Conservation (phyloP, 768 basidiomycete species). For the Lenzites betulinus region DNA sequence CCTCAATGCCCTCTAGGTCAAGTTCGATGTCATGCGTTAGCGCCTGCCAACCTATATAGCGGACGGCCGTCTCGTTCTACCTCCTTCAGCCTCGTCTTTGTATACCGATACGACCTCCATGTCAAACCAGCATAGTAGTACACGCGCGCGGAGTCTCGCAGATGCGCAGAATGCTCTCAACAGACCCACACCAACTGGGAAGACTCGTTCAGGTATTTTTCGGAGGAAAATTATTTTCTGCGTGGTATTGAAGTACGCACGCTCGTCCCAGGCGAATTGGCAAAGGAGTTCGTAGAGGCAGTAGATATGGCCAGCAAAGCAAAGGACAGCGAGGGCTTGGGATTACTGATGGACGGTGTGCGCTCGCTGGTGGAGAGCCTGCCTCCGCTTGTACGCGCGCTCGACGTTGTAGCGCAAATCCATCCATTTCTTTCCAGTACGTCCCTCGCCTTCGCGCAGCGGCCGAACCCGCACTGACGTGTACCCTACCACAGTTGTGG, state of each 20-base stretch:
- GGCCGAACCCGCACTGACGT: too few species aligned
- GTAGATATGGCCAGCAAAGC: too few species aligned
- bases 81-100: background rate
- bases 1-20: too few species aligned
- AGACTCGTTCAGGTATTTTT: background rate
- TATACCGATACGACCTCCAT: background rate
- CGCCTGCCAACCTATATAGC: too few species aligned
- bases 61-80: background rate
- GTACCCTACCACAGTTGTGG: background rate
- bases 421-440: constrained; percentile 32
- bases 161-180: background rate
- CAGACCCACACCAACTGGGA: background rate
- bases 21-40: too few species aligned
- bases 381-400: constrained; percentile 27
- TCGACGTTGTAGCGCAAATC: constrained; percentile 30
- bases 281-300: too few species aligned
- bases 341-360: background rate
- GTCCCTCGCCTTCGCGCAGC: background rate
- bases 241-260: too few species aligned
- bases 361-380: background rate
- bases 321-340: background rate
- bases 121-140: background rate
- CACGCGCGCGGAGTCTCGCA: background rate
- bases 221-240: too few species aligned
- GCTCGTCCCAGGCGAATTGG: too few species aligned